Evolutionary conservation across 192 early-diverging fungal genomes (phyloP).

Genomic region (Podila horticola): DNA sequence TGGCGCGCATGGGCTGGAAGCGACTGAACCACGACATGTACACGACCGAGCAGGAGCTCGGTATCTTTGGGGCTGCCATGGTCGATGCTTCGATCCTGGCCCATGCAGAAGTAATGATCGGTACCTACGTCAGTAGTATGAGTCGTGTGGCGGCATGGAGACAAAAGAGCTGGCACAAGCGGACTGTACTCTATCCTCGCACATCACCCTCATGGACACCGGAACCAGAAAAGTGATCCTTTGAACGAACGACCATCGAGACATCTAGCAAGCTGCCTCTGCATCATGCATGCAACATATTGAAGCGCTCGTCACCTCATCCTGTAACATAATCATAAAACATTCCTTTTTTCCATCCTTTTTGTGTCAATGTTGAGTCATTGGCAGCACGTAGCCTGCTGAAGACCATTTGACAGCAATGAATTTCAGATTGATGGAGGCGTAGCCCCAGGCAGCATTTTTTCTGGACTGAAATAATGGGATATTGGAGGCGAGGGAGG

Average conservation of each 20-base stretch:
- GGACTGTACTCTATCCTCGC: constrained; percentile 26
- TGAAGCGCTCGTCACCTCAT: too few species aligned
- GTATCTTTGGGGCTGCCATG: constrained; percentile 40
- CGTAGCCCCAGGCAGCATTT: too few species aligned
- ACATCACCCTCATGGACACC: constrained; percentile 27
- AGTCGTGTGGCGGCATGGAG: constrained; percentile 20
- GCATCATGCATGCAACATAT: too few species aligned
- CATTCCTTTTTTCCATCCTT: too few species aligned
- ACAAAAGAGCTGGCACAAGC: constrained; percentile 26
- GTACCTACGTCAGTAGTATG: constrained; percentile 30
- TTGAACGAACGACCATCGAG: background rate
- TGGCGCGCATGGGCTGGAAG: constrained; percentile 34
- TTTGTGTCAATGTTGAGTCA: too few species aligned
- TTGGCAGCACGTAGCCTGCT: too few species aligned
- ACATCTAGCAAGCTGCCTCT: too few species aligned
- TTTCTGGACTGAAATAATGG: too few species aligned
- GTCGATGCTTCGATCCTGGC: constrained; percentile 38
- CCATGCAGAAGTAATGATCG: constrained; percentile 33
- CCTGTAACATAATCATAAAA: too few species aligned
- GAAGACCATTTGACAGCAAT: too few species aligned
- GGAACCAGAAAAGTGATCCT: background rate
- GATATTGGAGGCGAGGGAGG: too few species aligned
- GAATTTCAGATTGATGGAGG: too few species aligned
- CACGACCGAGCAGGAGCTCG: constrained; percentile 36
- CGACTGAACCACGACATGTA: constrained; percentile 34